A percentile compares a stretch with the other conserved stretches of the same genome.
Conservation (phyloP, 2,329 filamentous ascomycete genomes). For the Aspergillus quadrilineatus region DNA sequence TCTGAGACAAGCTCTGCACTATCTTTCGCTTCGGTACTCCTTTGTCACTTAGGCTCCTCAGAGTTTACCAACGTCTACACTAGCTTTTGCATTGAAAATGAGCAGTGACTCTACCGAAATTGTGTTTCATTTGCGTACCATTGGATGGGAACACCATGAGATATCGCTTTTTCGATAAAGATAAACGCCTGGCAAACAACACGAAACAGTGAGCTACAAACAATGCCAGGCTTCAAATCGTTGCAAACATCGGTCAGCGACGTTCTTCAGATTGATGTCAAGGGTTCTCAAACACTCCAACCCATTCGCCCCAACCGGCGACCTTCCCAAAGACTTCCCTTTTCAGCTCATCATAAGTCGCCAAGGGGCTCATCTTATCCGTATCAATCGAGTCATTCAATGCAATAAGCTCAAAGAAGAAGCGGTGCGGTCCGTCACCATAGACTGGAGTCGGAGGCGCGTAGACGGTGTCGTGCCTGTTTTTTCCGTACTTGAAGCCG, state of each 20-base stretch:
- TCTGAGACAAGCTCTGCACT: not conserved
- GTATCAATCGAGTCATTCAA: constrained; percentile 47
- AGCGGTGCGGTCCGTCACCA: constrained; percentile 55
- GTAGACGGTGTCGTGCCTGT: constrained; percentile 43
- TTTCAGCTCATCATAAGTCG: constrained; percentile 46
- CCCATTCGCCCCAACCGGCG: constrained; percentile 52
- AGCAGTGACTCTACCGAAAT: not conserved
- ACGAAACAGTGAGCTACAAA: not conserved
- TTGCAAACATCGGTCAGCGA: not conserved
- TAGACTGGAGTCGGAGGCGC: constrained; percentile 49
- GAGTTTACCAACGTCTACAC: not conserved
- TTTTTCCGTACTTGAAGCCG: constrained; percentile 51
- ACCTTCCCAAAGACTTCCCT: constrained; percentile 50
- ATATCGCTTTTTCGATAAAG: not conserved
- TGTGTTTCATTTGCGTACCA: not conserved
- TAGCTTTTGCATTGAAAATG: not conserved
- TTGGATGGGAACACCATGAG: not conserved
- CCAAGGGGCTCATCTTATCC: constrained; percentile 36
- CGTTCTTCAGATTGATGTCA: not conserved
- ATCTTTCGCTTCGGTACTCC: not conserved
- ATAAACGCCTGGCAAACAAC: not conserved
- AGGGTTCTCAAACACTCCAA: constrained; percentile 47
- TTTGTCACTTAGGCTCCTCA: not conserved
- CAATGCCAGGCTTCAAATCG: not conserved
- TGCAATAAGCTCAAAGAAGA: constrained; percentile 53